Base-by-base conservation (phyloP, 768 basidiomycete species). In the Tulasnella sp. region DNA sequence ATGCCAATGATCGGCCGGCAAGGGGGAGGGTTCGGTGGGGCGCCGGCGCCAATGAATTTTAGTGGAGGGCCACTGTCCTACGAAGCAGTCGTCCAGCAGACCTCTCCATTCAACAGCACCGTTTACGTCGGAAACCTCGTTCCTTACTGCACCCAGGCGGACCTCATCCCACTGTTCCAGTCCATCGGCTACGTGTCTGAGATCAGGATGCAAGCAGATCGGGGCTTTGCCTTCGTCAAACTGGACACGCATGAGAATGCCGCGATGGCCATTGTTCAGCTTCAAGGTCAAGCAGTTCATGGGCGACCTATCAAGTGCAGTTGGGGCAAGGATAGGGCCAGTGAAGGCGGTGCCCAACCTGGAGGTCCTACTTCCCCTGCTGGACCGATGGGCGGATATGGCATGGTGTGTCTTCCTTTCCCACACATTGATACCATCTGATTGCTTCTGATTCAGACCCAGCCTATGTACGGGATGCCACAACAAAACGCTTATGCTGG, bases 91-190 rank as follows among this genome's bases (percentile, higher is more conserved):
- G 85, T 95, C 38, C 78, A 83, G 66, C 96, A 97, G 74, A 92
- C 95, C 10, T 90, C 92, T 32, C 81, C 89, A 47, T 94, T 85
- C 74, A 98, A 98, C 75, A 80, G 88, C 45, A 96, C 94, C 47
- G 93, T 98, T 68, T 99, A 98, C 72, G 96, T 97, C 70, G 96
- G 96, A 63, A 98, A 98, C 76, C 81, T 99, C 66, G 92, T 96
- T 64, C 95, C 95, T 5, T 97, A 92, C 75, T 88, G 88, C 68
- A 94, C 93, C 24, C 95, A 98, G 72, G 91, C 91, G 44, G 96
- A 99, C 73, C 84, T 99, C 61, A 93, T 97, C 68, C 95, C 95
- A 11, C 77, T 98, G 62, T 98, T 98, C 83, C 91, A 96, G 75
- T 92, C 92, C 58, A 98, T 96, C 71, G 95, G 95, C 53, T 98